Percentiles rank a stretch among this genome's conserved stretches.
Evolutionary conservation across 129 eudicot genomes (phyloP).

Genomic region (Artemisia argyi): DNA sequence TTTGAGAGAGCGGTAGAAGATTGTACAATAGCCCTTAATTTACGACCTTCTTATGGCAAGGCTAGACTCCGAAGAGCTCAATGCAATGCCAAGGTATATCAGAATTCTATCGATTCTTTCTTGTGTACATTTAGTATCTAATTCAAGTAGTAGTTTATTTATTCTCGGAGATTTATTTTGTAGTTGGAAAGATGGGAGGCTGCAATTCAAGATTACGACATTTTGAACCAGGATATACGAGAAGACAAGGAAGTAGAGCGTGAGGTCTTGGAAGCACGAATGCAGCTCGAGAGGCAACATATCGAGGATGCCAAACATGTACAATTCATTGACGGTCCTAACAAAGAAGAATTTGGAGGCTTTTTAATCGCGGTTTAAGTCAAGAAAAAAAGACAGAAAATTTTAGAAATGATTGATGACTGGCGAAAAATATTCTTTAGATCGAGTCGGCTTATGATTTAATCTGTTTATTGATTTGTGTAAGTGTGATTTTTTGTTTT

Average conservation of each 20-base stretch:
- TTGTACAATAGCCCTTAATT: constrained; percentile 56
- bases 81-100: constrained; percentile 57
- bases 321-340: constrained; percentile 30
- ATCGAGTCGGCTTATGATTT: constrained; percentile 1
- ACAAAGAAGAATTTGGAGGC: constrained; percentile 38
- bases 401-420: not conserved
- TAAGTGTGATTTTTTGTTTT: constrained; percentile 22
- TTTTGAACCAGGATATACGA: constrained; percentile 52
- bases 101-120: not conserved
- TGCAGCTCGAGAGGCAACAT: constrained; percentile 49
- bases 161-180: not conserved
- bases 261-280: constrained; percentile 50
- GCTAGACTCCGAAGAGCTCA: constrained; percentile 83
- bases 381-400: not conserved
- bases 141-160: not conserved
- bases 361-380: constrained; percentile 35
- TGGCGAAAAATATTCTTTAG: not conserved
- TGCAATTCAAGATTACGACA: constrained; percentile 67
- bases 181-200: constrained; percentile 85
- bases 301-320: constrained; percentile 21
- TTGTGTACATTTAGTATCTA: not conserved
- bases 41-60: constrained; percentile 67
- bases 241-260: constrained; percentile 49
- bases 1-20: constrained; percentile 74
- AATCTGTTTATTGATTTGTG: constrained; percentile 5